Base-by-base conservation (phyloP, 208 protist species). In the Leishmania martiniquensis region DNA sequence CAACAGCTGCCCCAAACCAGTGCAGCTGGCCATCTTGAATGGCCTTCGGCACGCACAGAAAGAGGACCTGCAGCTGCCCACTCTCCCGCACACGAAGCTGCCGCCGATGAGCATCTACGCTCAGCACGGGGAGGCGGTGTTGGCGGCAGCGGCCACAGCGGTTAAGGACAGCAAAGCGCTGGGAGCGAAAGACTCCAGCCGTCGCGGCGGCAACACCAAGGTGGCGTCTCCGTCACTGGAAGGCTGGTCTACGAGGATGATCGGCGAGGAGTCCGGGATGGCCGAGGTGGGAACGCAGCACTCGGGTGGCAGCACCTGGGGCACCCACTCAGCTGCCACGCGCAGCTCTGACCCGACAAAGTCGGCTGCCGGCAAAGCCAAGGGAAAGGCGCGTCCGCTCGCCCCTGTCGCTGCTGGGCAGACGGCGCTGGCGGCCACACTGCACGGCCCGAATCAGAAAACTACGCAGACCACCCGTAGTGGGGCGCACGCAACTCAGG, bases 21-120 rank as follows among this genome's bases (percentile, higher is more conserved):
- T 78, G 20, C 94, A 97, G 81, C 84, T 72, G 45, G 69, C 78
- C 44, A 93, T 96, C 72, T 84, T 97, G 59, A 81, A 72, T 9
- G 77, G 75, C 20, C 80, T 87, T 37, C 87, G 94, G 15, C 72
- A 85, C 52, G 75, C 78, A 34, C 94, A 97, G 73, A 93, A 91
- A 81, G 72, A 84, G 15, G 92, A 91, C 44, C 83, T 94, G 71
- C 89, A 87, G 37, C 82, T 95, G 52, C 47, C 88, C 13, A 77
- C 76, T 15, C 67, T 92, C 13, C 69, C 88, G 32, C 76, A 87
- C 37, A 91, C 89, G 42, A 96, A 95, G 85, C 66, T 97, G 55
- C 92, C 92, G 34, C 89, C 91, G 6, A 93, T 96, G 91, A 95
- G 87, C 73, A 70, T 78, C 29, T 97, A 95, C 84, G 67, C 86